These are phyloP conservation scores for Kernera saxatilis DNA, from an alignment of 345 rosid species.

Conservation along the genomic window DNA sequence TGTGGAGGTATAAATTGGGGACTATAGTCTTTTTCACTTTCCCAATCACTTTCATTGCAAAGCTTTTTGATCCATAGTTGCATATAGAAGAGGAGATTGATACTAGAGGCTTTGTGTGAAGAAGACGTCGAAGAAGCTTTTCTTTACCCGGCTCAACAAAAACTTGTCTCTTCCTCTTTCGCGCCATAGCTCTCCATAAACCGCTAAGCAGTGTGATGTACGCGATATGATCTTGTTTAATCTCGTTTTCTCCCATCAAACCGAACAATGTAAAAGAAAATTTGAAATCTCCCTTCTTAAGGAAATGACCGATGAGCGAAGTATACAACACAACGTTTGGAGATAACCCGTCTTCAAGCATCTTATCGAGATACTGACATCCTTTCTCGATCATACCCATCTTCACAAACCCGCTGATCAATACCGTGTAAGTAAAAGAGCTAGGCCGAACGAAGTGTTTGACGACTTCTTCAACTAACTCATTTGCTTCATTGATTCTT, in stretches of 20 bases:
- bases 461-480: constrained; percentile 53
- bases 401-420: constrained; percentile 59
- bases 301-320: constrained; percentile 45
- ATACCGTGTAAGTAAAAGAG: constrained; percentile 49
- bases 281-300: constrained; percentile 47
- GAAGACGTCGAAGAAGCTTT: constrained; percentile 43
- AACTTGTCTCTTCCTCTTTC: constrained; percentile 21
- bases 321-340: constrained; percentile 54
- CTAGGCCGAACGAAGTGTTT: constrained; percentile 41
- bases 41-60: constrained; percentile 44
- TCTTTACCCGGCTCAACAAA: constrained; percentile 28
- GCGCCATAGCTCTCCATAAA: constrained; percentile 35
- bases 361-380: constrained; percentile 54
- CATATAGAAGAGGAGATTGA: constrained; percentile 26
- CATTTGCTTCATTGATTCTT: constrained; percentile 42
- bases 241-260: constrained; percentile 43
- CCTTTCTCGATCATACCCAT: constrained; percentile 49
- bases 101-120: constrained; percentile 21
- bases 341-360: constrained; percentile 54
- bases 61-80: constrained; percentile 33
- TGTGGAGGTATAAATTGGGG: constrained; percentile 55
- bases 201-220: constrained; percentile 46
- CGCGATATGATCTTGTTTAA: constrained; percentile 36
- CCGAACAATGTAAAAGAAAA: constrained; percentile 48
- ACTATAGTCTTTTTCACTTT: constrained; percentile 32